Conservation (phyloP, 257 asterid genomes). For the Solanum etuberosum region DNA sequence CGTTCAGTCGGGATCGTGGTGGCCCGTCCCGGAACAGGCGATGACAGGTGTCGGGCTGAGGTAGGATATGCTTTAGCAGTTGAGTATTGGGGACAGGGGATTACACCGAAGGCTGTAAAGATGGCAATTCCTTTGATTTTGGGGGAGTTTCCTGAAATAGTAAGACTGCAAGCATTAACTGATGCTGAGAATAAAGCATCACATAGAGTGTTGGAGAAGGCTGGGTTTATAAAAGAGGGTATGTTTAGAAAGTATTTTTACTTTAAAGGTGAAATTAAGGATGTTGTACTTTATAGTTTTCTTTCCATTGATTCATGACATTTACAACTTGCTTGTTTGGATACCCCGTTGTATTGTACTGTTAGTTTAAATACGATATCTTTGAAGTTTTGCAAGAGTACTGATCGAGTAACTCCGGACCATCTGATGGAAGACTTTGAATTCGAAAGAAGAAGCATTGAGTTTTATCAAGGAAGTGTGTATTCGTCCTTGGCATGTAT, state of each 20-base stretch:
- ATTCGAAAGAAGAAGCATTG: too few relatives aligned
- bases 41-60: constrained; percentile 27
- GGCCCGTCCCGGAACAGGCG: constrained; percentile 20
- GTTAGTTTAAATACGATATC: not conserved
- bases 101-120: constrained; percentile 21
- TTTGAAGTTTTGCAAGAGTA: too few relatives aligned
- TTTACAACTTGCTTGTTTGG: too few relatives aligned
- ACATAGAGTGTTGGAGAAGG: constrained; percentile 33
- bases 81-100: constrained; percentile 39
- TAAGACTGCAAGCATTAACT: constrained; percentile 25
- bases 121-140: constrained; percentile 25
- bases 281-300: constrained; percentile 26
- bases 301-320: constrained; percentile 10
- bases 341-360: too few relatives aligned
- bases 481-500: too few relatives aligned
- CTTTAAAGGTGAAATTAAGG: constrained; percentile 25
- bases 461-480: too few relatives aligned
- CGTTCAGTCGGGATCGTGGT: constrained; percentile 25
- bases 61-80: constrained; percentile 29
- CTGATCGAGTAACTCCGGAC: too few relatives aligned
- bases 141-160: constrained; percentile 16
- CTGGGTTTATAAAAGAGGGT: constrained; percentile 37
- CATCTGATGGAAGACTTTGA: too few relatives aligned
- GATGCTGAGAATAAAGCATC: constrained; percentile 28
- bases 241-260: constrained; percentile 25